A percentile compares a stretch with the other conserved stretches of the same genome.
These are phyloP conservation scores for Ceratocystis diversiconidia DNA, from an alignment of 2,329 filamentous ascomycete species.

Conservation along the genomic window DNA sequence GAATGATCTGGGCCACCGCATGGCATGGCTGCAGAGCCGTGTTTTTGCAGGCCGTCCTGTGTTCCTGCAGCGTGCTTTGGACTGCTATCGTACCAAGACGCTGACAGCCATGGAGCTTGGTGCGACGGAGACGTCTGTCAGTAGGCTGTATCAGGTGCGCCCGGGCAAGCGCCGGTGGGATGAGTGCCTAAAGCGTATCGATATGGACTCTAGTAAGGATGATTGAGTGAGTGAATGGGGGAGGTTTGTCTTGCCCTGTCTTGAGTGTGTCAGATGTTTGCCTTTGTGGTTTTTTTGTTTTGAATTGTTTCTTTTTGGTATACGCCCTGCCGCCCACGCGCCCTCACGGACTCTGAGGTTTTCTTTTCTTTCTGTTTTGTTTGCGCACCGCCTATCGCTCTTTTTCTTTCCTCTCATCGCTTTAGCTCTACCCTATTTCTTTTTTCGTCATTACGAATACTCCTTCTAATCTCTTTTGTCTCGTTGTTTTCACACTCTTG, in stretches of 20 bases:
- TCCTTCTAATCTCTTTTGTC: background rate
- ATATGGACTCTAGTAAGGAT: conserved; percentile 22
- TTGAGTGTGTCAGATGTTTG: background rate
- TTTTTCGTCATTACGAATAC: background rate
- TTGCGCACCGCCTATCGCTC: background rate
- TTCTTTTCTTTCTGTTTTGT: background rate
- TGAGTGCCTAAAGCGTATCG: conserved; percentile 35
- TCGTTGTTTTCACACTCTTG: background rate
- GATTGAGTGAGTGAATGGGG: background rate
- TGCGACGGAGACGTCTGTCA: conserved; percentile 59
- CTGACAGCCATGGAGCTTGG: conserved; percentile 64
- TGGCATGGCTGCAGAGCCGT: conserved; percentile 92
- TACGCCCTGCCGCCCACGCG: conserved; percentile 7
- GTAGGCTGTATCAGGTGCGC: conserved; percentile 79
- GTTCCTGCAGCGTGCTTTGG: conserved; percentile 85
- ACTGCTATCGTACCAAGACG: conserved; percentile 89
- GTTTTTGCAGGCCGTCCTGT: conserved; percentile 76
- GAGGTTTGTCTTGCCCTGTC: background rate
- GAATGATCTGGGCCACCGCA: conserved; percentile 85
- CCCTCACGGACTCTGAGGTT: conserved; percentile 8
- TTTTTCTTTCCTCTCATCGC: background rate
- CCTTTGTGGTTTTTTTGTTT: conserved; percentile 7
- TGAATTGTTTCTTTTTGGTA: conserved; percentile 1
- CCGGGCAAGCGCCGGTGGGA: conserved; percentile 68
- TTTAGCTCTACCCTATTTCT: background rate